phyloP scores from a whole-genome alignment of 2,329 filamentous ascomycete genomes.

The Pseudocercospora fijiensis region DNA sequence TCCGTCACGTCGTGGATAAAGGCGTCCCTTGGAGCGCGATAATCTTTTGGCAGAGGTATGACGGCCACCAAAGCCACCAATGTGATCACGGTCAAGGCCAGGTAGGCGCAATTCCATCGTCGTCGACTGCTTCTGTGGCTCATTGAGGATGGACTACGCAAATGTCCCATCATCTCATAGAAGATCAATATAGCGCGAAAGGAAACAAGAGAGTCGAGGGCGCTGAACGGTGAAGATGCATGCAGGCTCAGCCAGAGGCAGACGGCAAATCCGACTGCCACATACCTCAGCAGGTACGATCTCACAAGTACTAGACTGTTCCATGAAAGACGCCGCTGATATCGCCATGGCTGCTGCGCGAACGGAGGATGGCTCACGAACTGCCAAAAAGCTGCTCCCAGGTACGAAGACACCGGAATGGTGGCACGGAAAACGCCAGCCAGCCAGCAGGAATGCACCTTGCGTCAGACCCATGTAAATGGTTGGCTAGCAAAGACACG shows the following conservation, averaged over 20 bases:
- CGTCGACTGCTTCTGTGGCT: slow-evolving; percentile 2
- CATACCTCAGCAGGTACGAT: not conserved
- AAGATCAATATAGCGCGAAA: too few relatives aligned
- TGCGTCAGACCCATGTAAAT: not conserved
- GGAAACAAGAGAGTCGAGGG: not conserved
- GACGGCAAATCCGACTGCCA: not conserved
- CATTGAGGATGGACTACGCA: slow-evolving; percentile 1
- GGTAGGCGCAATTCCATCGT: not conserved
- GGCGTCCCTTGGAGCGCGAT: slow-evolving; percentile 17
- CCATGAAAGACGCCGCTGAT: not conserved
- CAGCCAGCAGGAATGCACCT: slow-evolving; percentile 6
- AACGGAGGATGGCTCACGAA: not conserved
- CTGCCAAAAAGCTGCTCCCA: not conserved
- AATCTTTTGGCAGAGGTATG: slow-evolving; percentile 20
- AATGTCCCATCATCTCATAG: not conserved
- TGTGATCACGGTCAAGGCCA: not conserved
- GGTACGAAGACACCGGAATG: not conserved
- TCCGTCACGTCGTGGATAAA: slow-evolving; percentile 21
- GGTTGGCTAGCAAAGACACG: not conserved
- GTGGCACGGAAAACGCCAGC: not conserved
- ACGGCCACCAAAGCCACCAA: not conserved
- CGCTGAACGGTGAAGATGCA: not conserved
- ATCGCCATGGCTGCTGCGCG: not conserved
- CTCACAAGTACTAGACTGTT: not conserved
- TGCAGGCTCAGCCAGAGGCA: not conserved